phyloP scores from a whole-genome alignment of 2,329 filamentous ascomycete species.

The Stagonosporopsis vannaccii region DNA sequence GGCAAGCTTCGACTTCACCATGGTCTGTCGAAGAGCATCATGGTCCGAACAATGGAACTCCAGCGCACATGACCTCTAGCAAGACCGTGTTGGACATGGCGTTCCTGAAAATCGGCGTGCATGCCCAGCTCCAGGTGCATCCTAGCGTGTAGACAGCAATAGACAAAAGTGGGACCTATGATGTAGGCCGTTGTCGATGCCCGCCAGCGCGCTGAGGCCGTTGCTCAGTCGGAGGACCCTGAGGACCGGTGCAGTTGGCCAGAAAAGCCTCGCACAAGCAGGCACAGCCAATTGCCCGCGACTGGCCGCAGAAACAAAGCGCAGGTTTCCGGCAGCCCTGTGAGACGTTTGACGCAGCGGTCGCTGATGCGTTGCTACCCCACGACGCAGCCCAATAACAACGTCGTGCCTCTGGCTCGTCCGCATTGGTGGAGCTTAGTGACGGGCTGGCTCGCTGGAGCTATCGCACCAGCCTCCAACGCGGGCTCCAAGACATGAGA shows the following conservation, averaged over 20 bases:
- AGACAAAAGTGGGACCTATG: constrained; percentile 12
- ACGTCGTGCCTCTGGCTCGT: constrained; percentile 1
- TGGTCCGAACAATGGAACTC: neutral
- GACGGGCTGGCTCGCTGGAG: constrained; percentile 7
- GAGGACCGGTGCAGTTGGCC: constrained; percentile 1
- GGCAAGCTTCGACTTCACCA: neutral
- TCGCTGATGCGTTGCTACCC: constrained; percentile 8
- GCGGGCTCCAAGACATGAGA: constrained; percentile 10
- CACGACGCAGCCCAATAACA: constrained; percentile 11
- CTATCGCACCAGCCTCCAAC: constrained; percentile 20
- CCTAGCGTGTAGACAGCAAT: constrained; percentile 1
- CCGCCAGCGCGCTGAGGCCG: neutral
- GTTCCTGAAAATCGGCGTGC: constrained; percentile 18
- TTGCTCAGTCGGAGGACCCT: constrained; percentile 11
- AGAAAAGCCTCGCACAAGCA: neutral
- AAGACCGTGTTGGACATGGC: constrained; percentile 5
- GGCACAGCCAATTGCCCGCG: neutral
- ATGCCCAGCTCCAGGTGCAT: constrained; percentile 6
- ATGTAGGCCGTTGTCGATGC: constrained; percentile 11
- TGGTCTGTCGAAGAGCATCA: neutral
- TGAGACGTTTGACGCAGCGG: constrained; percentile 10
- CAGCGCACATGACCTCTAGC: neutral
- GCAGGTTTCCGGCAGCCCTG: constrained; percentile 3
- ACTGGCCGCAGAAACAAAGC: neutral
- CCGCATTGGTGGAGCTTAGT: constrained; percentile 14